phyloP scores from a whole-genome alignment of 352 stramenopile species.

The Globisporangium recalcitrans region DNA sequence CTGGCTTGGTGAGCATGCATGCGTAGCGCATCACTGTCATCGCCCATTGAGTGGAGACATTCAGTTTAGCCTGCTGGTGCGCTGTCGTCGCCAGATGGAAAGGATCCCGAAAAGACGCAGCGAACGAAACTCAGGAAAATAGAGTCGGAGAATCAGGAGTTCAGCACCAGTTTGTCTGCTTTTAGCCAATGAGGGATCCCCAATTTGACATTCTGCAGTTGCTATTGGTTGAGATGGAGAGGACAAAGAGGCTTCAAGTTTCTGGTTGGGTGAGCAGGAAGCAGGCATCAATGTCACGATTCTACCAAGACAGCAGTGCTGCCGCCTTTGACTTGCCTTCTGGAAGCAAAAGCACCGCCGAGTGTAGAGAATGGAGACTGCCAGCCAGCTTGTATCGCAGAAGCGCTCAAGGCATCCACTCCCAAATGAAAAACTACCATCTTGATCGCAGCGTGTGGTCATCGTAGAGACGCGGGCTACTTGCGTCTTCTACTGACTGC shows the following conservation, averaged over 20 bases:
- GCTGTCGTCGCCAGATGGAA: neutral
- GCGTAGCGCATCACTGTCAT: too few species aligned
- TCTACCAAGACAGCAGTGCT: neutral
- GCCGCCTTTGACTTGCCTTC: neutral
- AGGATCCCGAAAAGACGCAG: conserved; percentile 3
- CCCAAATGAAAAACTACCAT: neutral
- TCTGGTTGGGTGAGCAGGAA: neutral
- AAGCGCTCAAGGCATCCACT: neutral
- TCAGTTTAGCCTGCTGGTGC: conserved; percentile 2
- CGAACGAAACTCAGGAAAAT: neutral
- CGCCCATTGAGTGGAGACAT: conserved; percentile 1
- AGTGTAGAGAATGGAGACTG: neutral
- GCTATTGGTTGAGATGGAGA: too few species aligned
- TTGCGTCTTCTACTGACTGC: neutral
- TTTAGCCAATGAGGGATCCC: neutral
- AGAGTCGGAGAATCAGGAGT: conserved; percentile 5
- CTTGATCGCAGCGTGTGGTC: neutral
- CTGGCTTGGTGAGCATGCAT: neutral
- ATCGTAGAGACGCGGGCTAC: neutral
- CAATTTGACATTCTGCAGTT: neutral
- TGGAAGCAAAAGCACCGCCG: neutral
- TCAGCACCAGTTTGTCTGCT: neutral
- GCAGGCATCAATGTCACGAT: neutral
- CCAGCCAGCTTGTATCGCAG: neutral
- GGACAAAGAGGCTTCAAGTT: neutral